These are phyloP conservation scores for Trichoderma koningiopsis DNA, from an alignment of 2,329 filamentous ascomycete species.

Conservation along the genomic window DNA sequence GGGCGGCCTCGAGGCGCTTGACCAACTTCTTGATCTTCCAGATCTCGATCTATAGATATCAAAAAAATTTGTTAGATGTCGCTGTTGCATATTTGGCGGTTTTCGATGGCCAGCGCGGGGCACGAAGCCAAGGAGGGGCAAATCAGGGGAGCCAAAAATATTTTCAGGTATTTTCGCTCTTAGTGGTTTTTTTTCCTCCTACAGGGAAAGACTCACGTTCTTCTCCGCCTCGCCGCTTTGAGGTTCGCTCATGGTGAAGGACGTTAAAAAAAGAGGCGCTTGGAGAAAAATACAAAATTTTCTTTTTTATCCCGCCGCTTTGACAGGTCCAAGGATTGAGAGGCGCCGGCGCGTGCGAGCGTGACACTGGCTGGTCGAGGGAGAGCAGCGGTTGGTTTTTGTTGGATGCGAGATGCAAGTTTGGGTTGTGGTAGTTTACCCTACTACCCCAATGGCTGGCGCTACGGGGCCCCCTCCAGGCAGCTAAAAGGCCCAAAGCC, in stretches of 20 bases:
- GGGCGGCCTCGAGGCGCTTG: conserved; percentile 94
- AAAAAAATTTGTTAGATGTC: conserved; percentile 19
- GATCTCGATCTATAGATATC: conserved; percentile 63
- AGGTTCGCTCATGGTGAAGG: conserved; percentile 78
- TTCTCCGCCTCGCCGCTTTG: conserved; percentile 95
- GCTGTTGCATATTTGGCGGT: conserved; percentile 4
- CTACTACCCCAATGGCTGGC: conserved; percentile 24
- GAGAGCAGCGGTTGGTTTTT: conserved; percentile 22
- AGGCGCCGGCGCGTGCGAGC: conserved; percentile 25
- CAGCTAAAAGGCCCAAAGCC: conserved; percentile 9
- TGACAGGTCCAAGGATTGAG: conserved; percentile 23
- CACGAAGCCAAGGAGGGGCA: conserved; percentile 35
- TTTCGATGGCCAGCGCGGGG: conserved; percentile 36
- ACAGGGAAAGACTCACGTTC: conserved; percentile 63
- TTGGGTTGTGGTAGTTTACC: conserved; percentile 33
- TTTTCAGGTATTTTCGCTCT: conserved; percentile 25
- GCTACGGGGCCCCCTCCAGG: neutral
- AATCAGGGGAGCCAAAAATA: conserved; percentile 28
- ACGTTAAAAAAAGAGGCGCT: conserved; percentile 21
- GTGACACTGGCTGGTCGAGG: conserved; percentile 26
- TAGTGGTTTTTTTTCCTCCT: neutral
- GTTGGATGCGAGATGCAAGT: conserved; percentile 40
- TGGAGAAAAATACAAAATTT: conserved; percentile 1
- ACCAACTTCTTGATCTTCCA: conserved; percentile 99
- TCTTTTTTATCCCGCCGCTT: conserved; percentile 14